Conservation (phyloP, 2,329 filamentous ascomycete genomes). For the Apiospora marii region DNA sequence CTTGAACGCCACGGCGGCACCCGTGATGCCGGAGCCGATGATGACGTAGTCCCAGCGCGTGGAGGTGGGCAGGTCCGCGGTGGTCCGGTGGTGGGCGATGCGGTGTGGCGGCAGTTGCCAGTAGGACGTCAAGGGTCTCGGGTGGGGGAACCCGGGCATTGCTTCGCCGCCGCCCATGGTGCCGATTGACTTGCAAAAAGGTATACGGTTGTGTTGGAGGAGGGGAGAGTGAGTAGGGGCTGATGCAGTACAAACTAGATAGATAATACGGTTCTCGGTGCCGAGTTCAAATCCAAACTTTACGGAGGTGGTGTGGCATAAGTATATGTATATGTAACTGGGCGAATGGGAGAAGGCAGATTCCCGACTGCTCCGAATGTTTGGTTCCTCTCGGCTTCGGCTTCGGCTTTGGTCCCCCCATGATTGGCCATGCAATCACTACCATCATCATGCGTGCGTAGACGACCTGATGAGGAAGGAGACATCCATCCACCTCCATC, state of each 20-base stretch:
- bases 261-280: neutral
- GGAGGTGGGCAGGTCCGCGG: slow-evolving; percentile 30
- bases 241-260: neutral
- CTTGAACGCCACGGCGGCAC: slow-evolving; percentile 27
- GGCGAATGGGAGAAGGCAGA: no score
- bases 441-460: neutral
- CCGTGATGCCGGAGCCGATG: slow-evolving; percentile 26
- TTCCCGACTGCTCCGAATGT: neutral
- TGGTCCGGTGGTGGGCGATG: slow-evolving; percentile 40
- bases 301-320: neutral
- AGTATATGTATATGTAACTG: neutral
- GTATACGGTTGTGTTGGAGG: neutral
- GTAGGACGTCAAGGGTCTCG: slow-evolving; percentile 42
- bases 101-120: slow-evolving; percentile 45
- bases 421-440: neutral
- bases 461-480: slow-evolving; percentile 8
- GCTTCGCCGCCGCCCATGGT: slow-evolving; percentile 26
- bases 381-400: slow-evolving; percentile 8
- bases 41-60: slow-evolving; percentile 24
- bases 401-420: neutral
- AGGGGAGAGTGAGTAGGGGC: no score
- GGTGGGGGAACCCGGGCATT: slow-evolving; percentile 37
- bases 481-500: neutral
- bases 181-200: neutral
- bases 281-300: neutral